Conservation (phyloP, 2,329 filamentous ascomycete genomes). For the Orbilia javanica region DNA sequence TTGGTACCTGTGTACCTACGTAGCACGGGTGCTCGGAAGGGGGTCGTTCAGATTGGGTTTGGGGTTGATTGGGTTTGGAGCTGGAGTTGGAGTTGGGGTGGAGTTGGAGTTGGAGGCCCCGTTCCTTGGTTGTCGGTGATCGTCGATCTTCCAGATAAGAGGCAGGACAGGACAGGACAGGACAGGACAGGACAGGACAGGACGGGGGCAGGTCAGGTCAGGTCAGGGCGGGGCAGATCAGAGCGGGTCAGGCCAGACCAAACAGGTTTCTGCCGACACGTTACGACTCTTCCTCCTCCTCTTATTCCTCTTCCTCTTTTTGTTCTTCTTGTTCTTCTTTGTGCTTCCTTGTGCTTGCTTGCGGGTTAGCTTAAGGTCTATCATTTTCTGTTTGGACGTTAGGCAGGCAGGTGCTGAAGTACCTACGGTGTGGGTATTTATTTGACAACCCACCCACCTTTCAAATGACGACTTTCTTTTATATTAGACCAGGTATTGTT, state of each 20-base stretch:
- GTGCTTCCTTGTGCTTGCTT: conserved; percentile 5
- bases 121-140: conserved; percentile 40
- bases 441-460: conserved; percentile 9
- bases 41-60: background rate
- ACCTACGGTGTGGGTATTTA: conserved; percentile 1
- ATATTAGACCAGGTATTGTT: too few species aligned
- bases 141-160: conserved; percentile 36
- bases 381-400: background rate
- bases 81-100: background rate
- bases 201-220: too few species aligned
- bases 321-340: background rate
- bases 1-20: too few species aligned
- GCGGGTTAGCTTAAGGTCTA: conserved; percentile 18
- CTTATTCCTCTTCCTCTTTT: background rate
- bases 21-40: too few species aligned
- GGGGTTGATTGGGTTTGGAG: background rate
- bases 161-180: background rate
- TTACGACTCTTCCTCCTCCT: background rate
- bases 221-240: too few species aligned
- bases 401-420: background rate
- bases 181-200: too few species aligned
- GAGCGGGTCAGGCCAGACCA: conserved; percentile 2
- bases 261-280: background rate
- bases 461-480: background rate
- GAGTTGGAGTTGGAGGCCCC: background rate